Evolutionary conservation across 306 rosid species (phyloP).

Genomic region (Castanospermum australe): DNA sequence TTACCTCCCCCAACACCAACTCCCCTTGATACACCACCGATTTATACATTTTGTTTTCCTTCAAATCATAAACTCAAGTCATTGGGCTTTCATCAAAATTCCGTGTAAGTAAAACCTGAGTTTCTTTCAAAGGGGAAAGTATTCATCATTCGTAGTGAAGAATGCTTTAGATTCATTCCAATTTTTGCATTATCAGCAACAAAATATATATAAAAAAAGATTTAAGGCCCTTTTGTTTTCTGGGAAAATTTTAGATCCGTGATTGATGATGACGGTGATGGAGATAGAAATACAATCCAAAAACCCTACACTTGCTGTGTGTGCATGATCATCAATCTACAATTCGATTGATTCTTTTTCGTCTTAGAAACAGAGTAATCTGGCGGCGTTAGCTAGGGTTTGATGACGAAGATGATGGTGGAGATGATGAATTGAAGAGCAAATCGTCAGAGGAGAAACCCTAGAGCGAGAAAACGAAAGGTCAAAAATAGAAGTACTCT

Average conservation of each 20-base stretch:
- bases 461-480: constrained; percentile 97
- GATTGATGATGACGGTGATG: constrained; percentile 40
- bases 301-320: constrained; percentile 27
- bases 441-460: constrained; percentile 70
- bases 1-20: constrained; percentile 91
- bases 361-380: not conserved
- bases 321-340: constrained; percentile 26
- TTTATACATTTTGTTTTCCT: constrained; percentile 56
- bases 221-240: constrained; percentile 38
- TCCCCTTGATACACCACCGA: constrained; percentile 84
- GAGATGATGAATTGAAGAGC: constrained; percentile 28
- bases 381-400: constrained; percentile 61
- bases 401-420: too few relatives aligned
- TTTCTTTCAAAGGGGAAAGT: constrained; percentile 37
- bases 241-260: constrained; percentile 61
- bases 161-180: constrained; percentile 65
- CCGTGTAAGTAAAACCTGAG: constrained; percentile 28
- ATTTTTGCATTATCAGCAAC: constrained; percentile 49
- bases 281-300: constrained; percentile 8
- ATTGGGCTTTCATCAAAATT: constrained; percentile 47
- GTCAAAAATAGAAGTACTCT: constrained; percentile 66
- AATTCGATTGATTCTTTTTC: constrained; percentile 22
- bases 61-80: constrained; percentile 36
- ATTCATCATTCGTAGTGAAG: constrained; percentile 49
- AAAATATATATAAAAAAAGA: constrained; percentile 20